These are phyloP conservation scores for Tolypocladium tropicale DNA, from an alignment of 2,329 filamentous ascomycete species.

Conservation along the genomic window DNA sequence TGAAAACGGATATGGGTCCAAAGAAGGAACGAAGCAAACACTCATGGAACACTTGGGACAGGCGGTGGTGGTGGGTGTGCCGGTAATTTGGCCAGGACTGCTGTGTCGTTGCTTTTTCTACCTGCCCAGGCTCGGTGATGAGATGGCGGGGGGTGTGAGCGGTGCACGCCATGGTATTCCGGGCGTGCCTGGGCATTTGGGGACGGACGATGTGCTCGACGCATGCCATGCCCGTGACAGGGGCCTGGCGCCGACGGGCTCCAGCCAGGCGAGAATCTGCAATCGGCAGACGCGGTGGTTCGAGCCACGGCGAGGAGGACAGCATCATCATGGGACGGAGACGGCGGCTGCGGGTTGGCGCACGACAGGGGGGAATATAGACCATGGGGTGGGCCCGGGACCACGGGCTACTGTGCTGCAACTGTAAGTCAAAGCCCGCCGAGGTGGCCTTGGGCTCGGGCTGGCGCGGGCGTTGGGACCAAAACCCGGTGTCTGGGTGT, in stretches of 20 bases:
- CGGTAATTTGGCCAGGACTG: background rate
- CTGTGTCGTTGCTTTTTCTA: constrained; percentile 2
- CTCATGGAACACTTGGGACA: background rate
- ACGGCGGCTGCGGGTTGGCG: constrained; percentile 1
- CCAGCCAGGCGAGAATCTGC: background rate
- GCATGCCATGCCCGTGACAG: background rate
- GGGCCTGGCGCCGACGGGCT: background rate
- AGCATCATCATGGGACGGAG: background rate
- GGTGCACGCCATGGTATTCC: background rate
- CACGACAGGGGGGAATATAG: background rate
- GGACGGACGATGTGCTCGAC: too few relatives aligned
- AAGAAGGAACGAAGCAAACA: background rate
- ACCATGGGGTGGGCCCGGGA: background rate
- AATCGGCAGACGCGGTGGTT: background rate
- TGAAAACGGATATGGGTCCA: background rate
- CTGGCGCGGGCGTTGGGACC: background rate
- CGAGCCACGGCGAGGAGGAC: background rate
- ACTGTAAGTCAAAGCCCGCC: background rate
- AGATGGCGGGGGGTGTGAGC: background rate
- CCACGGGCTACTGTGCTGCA: background rate
- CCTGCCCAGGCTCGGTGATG: background rate
- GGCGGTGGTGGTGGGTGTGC: background rate
- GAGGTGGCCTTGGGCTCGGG: background rate
- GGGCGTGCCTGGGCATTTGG: background rate
- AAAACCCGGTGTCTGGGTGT: background rate